phyloP scores from a whole-genome alignment of 768 basidiomycete species.

The Amanita muscaria region DNA sequence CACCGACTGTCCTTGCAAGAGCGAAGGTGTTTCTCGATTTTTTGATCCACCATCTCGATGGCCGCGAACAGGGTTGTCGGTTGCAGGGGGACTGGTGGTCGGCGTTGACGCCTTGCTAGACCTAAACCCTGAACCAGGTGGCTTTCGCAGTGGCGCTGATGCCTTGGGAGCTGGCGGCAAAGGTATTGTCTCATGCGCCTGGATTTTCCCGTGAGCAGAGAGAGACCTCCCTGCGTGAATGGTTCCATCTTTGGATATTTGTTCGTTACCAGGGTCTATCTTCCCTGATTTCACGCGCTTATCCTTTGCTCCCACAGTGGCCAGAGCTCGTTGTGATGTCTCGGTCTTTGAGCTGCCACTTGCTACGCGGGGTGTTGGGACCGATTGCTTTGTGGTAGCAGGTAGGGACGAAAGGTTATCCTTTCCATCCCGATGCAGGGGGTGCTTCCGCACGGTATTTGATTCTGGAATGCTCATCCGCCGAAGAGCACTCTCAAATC shows the following conservation, averaged over 20 bases:
- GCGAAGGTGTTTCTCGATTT: background rate
- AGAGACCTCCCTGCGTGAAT: background rate
- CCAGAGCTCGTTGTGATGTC: background rate
- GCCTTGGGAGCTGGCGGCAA: background rate
- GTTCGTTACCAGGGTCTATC: background rate
- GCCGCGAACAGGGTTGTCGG: slow-evolving; percentile 4
- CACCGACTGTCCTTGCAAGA: background rate
- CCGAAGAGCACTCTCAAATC: slow-evolving; percentile 40
- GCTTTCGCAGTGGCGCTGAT: slow-evolving; percentile 14
- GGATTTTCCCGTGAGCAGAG: background rate
- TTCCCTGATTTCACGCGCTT: background rate
- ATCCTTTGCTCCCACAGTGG: background rate
- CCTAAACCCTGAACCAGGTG: slow-evolving; percentile 43
- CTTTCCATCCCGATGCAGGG: background rate
- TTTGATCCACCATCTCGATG: background rate
- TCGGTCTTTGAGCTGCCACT: background rate
- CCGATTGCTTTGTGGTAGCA: background rate
- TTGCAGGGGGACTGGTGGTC: slow-evolving; percentile 3
- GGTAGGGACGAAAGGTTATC: background rate
- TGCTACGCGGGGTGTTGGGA: background rate
- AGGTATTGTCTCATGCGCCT: background rate
- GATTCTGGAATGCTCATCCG: slow-evolving; percentile 46
- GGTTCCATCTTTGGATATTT: background rate
- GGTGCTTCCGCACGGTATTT: slow-evolving; percentile 47
- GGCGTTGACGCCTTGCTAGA: slow-evolving; percentile 25